These are phyloP conservation scores for Pichia sp. DNA, from an alignment of 1,139 yeast species.

Conservation along the genomic window DNA sequence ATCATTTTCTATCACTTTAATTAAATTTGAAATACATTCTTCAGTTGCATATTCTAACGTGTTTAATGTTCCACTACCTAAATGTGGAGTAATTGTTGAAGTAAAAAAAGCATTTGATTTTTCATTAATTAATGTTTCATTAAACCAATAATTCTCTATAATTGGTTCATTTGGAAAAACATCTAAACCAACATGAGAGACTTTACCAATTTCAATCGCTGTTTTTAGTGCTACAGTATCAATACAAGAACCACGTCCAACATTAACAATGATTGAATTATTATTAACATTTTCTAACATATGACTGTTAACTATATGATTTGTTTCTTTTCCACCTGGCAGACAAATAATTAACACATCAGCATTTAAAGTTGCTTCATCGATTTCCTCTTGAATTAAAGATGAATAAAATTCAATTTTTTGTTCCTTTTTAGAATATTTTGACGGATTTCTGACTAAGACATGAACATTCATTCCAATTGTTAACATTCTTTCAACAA, in stretches of 20 bases:
- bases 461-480: slow-evolving; percentile 53
- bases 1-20: slow-evolving; percentile 34
- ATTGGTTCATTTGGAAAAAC: slow-evolving; percentile 69
- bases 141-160: slow-evolving; percentile 33
- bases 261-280: slow-evolving; percentile 64
- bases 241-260: slow-evolving; percentile 72
- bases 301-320: slow-evolving; percentile 45
- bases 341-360: slow-evolving; percentile 64
- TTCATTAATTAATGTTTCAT: slow-evolving; percentile 3
- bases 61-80: slow-evolving; percentile 64
- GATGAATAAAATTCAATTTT: background rate
- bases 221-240: slow-evolving; percentile 66
- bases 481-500: slow-evolving; percentile 49
- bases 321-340: slow-evolving; percentile 59
- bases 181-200: slow-evolving; percentile 72
- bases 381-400: slow-evolving; percentile 22
- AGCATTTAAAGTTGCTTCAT: slow-evolving; percentile 31
- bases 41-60: slow-evolving; percentile 43
- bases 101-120: slow-evolving; percentile 5
- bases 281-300: slow-evolving; percentile 42
- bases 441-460: slow-evolving; percentile 7
- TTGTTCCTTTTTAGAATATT: background rate
- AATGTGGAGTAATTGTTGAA: slow-evolving; percentile 69
- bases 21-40: slow-evolving; percentile 43
- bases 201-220: slow-evolving; percentile 62